Evolutionary conservation across 345 rosid genomes (phyloP).

Genomic region (Gossypium ekmanianum): DNA sequence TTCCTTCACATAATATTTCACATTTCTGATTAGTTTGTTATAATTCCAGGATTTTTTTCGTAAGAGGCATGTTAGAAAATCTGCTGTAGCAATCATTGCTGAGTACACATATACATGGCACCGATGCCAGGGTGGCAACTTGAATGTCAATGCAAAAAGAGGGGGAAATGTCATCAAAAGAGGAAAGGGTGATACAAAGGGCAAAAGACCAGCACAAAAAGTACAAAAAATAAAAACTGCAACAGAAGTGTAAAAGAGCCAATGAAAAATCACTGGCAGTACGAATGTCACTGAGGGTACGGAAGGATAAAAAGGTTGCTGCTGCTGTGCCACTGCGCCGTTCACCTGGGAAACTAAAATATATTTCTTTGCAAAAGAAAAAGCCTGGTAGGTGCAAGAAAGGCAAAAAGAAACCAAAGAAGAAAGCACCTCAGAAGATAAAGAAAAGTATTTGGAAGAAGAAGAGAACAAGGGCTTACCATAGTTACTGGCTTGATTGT

Average conservation of each 20-base stretch:
- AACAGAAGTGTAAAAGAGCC: constrained; percentile 35
- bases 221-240: constrained; percentile 29
- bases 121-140: constrained; percentile 48
- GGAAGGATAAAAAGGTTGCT: constrained; percentile 46
- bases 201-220: constrained; percentile 35
- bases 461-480: constrained; percentile 52
- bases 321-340: constrained; percentile 70
- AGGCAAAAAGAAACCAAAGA: constrained; percentile 46
- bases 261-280: constrained; percentile 33
- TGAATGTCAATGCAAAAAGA: constrained; percentile 5
- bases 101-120: constrained; percentile 57
- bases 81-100: constrained; percentile 38
- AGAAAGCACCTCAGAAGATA: constrained; percentile 35
- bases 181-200: constrained; percentile 34
- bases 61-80: constrained; percentile 64
- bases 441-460: constrained; percentile 35
- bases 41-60: constrained; percentile 67
- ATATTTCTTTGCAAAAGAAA: constrained; percentile 40
- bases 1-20: not conserved
- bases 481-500: constrained; percentile 84
- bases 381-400: constrained; percentile 39
- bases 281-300: constrained; percentile 31
- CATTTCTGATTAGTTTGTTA: constrained; percentile 4
- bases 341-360: constrained; percentile 63
- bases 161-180: constrained; percentile 26